A percentile compares a stretch with the other conserved stretches of the same genome.
These are phyloP conservation scores for Artemisia annua DNA, from an alignment of 129 eudicot species.

Conservation along the genomic window DNA sequence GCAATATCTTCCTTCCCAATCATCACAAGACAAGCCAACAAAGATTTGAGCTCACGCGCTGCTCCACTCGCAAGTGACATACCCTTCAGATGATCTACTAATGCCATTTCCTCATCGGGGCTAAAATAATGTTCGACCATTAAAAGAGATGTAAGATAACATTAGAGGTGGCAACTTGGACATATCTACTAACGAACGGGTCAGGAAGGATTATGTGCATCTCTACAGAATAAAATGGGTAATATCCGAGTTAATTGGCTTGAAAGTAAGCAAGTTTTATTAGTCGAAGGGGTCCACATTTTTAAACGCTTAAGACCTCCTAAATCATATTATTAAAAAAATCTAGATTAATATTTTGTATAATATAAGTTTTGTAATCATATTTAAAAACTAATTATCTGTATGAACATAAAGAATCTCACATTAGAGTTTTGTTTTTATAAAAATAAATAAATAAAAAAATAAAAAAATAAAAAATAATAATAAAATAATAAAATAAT, in stretches of 20 bases:
- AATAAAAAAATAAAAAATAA: too few species aligned
- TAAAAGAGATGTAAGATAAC: not conserved
- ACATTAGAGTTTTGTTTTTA: not conserved
- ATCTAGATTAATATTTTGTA: not conserved
- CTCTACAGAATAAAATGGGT: constrained; percentile 12
- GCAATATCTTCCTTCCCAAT: constrained; percentile 73
- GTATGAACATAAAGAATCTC: not conserved
- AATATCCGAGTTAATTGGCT: too few species aligned
- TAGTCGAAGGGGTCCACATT: not conserved
- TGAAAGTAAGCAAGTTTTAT: not conserved
- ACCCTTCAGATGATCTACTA: constrained; percentile 87
- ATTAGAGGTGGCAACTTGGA: not conserved
- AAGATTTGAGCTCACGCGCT: constrained; percentile 69
- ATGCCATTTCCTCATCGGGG: constrained; percentile 90
- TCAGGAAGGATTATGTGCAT: too few species aligned
- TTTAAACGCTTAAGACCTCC: not conserved
- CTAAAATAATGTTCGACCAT: constrained; percentile 43
- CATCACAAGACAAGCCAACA: constrained; percentile 70
- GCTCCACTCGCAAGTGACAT: constrained; percentile 75
- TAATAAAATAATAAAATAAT: too few species aligned
- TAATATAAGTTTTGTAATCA: not conserved
- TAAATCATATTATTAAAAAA: not conserved
- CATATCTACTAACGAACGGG: not conserved
- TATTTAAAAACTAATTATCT: not conserved
- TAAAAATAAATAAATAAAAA: too few species aligned